phyloP scores from a whole-genome alignment of 495 filamentous ascomycete species.

The Penicillium argentinense region DNA sequence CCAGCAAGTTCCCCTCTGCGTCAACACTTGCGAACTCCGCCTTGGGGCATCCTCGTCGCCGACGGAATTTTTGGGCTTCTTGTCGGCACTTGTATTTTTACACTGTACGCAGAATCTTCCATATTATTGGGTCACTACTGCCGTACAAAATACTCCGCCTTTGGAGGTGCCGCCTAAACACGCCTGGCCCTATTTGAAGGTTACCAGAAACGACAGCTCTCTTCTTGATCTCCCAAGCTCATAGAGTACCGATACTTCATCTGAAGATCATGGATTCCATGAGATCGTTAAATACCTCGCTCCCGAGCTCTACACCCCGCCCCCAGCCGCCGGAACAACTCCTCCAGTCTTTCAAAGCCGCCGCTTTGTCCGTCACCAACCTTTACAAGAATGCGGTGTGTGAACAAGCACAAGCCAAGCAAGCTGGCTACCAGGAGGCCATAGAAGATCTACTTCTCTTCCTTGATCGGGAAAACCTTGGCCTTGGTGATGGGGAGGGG shows the following conservation, averaged over 20 bases:
- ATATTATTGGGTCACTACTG: background rate
- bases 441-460: constrained; percentile 85
- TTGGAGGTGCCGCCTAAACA: background rate
- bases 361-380: constrained; percentile 91
- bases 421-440: constrained; percentile 89
- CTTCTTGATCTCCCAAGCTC: background rate
- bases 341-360: constrained; percentile 84
- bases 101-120: too few relatives aligned
- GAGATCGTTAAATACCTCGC: constrained; percentile 68
- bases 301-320: constrained; percentile 53
- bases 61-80: too few relatives aligned
- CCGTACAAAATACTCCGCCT: background rate
- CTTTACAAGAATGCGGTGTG: constrained; percentile 88
- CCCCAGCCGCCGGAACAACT: constrained; percentile 74
- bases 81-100: too few relatives aligned
- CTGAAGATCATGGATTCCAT: constrained; percentile 77
- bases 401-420: constrained; percentile 69
- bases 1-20: constrained; percentile 4
- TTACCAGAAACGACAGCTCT: constrained; percentile 4
- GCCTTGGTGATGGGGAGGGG: constrained; percentile 75
- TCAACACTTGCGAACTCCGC: too few relatives aligned
- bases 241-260: background rate
- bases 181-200: background rate
- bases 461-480: constrained; percentile 76
- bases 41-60: too few relatives aligned